Evolutionary conservation across 805 yeast genomes (phyloP), one percentile per base, ranked within the genome.

Genomic region (Starmerella tilneyi): DNA sequence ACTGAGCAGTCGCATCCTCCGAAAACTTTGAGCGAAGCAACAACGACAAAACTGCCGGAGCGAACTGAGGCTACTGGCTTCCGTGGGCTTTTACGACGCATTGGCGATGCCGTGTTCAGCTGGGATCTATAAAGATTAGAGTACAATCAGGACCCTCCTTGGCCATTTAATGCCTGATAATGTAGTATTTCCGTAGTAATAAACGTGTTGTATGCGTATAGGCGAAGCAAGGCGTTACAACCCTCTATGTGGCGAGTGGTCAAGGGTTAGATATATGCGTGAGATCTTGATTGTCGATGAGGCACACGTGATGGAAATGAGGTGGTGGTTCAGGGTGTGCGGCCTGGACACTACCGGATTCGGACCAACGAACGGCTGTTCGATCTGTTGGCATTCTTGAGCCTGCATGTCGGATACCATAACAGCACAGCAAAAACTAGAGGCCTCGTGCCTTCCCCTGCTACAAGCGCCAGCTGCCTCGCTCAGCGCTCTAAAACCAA

Each of bases 31-130:
- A 31, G 28, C 22, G 44, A 39, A 24, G 17, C 28, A 11, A 38
- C 24, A 5, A 43, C 36, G 43, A 39, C 52, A n/a, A 31, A 32
- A 34, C 22, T 40, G 26, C 49, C 52, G 5, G 33, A 38, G 26
- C 17, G 15, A 5, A n/a, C 41, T 2, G 26, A 38, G 3, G 20
- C 29, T 3, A 13, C 33, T 7, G 41, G 33, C 26, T 9, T 26
- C 20, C 33, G 26, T 4, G 41, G 31, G n/a, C 13, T 36, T 24
- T 12, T 38, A 26, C 16, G 27, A 13, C 17, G 13, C 19, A 13
- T 28, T 11, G 33, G 41, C 24, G 73, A 73, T 54, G 61, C 74
- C 62, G 57, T 74, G 29, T 74, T 75, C 56, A 78, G 78, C 2
- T 74, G 77, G 76, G 76, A 73, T 41, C 74, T 73, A 46, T 53